Base-by-base conservation (phyloP, 2,329 filamentous ascomycete species). In the Huntiella savannae region DNA sequence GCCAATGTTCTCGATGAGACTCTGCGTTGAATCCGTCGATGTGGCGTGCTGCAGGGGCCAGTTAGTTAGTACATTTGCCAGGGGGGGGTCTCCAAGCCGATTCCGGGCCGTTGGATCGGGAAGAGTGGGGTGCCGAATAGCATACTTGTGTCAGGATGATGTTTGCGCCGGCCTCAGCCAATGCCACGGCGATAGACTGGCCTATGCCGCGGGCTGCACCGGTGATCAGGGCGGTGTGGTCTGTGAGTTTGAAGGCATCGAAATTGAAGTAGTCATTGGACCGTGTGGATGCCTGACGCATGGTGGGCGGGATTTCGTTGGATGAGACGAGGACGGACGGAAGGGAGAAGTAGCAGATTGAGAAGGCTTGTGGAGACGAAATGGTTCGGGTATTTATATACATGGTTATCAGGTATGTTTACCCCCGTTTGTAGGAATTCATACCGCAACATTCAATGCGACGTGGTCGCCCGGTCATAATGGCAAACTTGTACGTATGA, bases 1-100 rank as follows among this genome's bases (percentile, higher is more conserved):
- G 50, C 77, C 78, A 5, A 84, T 70, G 35, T 69, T 64, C 56
- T 75, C 70, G 55, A 87, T 69, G 10, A 69, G 66, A 36, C 72
- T 58, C 54, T 75, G 73, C 6, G 82, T 87, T 34, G 59, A 56
- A 3, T 60, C 64, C 28, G 58, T 58, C 12, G 57, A 33, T 10
- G 45, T 47, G 6, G 13, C 38, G 16, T 33, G 22, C 43, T 38
- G 16, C 12, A 10, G 16, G 19, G 15, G 43, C 11, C 22, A 45
- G 32, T 35, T 32, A 13, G 11, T 28, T 32, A 13, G 11, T 28
- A 28, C 22, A 10, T 8, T 7, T 22, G 8, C 22, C 37, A 22
- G 37, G 16, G 16, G 11, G 3, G 3, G 1, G 15, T 3, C 35
- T 4, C 8, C n/a, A 7, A 13, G n/a, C 8, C 12, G n/a, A 11